These are phyloP conservation scores for Botryosphaeria dothidea DNA, from an alignment of 2,329 filamentous ascomycete genomes.

Conservation along the genomic window DNA sequence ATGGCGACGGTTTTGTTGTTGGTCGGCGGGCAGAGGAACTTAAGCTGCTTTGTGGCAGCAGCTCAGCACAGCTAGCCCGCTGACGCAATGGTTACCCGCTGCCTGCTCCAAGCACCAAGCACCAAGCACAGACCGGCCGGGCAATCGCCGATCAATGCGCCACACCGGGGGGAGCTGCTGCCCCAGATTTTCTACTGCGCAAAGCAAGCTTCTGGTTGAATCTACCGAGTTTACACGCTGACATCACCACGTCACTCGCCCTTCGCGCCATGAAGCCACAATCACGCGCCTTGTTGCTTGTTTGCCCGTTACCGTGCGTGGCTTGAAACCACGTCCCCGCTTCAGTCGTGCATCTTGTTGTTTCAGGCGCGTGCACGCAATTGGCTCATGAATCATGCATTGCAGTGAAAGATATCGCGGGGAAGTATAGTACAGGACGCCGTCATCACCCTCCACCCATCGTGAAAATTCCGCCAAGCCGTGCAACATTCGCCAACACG, in stretches of 20 bases:
- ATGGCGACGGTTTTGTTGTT: constrained; percentile 8
- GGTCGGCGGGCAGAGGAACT: constrained; percentile 7
- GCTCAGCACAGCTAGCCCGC: not conserved
- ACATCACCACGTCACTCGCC: constrained; percentile 17
- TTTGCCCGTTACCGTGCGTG: not conserved
- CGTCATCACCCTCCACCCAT: not conserved
- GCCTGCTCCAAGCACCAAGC: not conserved
- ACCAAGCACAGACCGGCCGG: not conserved
- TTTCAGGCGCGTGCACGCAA: not conserved
- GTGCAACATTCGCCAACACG: not conserved
- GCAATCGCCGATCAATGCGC: constrained; percentile 12
- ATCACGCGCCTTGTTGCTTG: not conserved
- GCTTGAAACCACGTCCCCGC: not conserved
- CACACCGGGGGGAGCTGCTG: not conserved
- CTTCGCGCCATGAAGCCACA: not conserved
- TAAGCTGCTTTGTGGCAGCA: constrained; percentile 17
- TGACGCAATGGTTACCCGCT: constrained; percentile 13
- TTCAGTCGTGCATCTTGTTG: not conserved
- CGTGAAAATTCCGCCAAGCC: not conserved
- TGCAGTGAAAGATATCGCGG: constrained; percentile 2
- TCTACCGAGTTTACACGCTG: not conserved
- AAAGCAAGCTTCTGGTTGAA: constrained; percentile 6
- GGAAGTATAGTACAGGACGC: not conserved
- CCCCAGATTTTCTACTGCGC: not conserved
- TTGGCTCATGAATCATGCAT: constrained; percentile 1